A percentile compares a stretch with the other conserved stretches of the same genome.
These are phyloP conservation scores for Alternaria incomplexa DNA, from an alignment of 2,329 filamentous ascomycete species.

Conservation along the genomic window DNA sequence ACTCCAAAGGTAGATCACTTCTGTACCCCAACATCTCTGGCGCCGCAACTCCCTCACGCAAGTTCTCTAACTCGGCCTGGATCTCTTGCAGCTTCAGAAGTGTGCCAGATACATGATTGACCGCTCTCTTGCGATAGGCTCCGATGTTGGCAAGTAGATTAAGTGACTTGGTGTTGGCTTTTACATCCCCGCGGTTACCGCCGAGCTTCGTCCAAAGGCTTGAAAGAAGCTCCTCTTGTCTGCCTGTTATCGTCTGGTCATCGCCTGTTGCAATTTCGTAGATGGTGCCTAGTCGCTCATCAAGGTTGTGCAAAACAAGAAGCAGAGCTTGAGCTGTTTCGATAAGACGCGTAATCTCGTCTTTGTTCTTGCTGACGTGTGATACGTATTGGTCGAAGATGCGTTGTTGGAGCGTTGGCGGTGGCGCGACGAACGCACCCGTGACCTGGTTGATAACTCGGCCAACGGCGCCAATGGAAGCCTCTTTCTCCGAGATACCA, in stretches of 20 bases:
- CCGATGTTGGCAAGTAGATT: conserved; percentile 70
- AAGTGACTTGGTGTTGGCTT: conserved; percentile 68
- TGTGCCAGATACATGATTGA: conserved; percentile 71
- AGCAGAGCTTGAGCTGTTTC: conserved; percentile 73
- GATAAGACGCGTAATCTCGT: conserved; percentile 72
- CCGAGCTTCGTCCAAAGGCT: conserved; percentile 77
- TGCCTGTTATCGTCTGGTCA: conserved; percentile 62
- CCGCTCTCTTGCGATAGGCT: conserved; percentile 68
- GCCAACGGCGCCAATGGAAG: conserved; percentile 47
- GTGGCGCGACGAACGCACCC: conserved; percentile 61
- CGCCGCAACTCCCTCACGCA: conserved; percentile 72
- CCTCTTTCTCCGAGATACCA: conserved; percentile 59
- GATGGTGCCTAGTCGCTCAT: conserved; percentile 73
- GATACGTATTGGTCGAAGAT: conserved; percentile 77
- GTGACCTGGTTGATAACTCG: conserved; percentile 56
- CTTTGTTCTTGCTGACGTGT: conserved; percentile 72
- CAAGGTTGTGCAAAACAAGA: conserved; percentile 68
- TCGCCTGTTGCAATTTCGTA: conserved; percentile 71
- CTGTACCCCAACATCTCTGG: conserved; percentile 65
- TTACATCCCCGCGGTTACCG: conserved; percentile 66
- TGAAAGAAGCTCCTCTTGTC: conserved; percentile 70
- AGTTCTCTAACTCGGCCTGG: conserved; percentile 70
- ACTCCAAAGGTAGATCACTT: conserved; percentile 66
- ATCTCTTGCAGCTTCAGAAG: conserved; percentile 78
- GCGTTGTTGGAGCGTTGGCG: conserved; percentile 50